Conservation (phyloP, 1,139 yeast species). For the Sugiyamaella pinicola region DNA sequence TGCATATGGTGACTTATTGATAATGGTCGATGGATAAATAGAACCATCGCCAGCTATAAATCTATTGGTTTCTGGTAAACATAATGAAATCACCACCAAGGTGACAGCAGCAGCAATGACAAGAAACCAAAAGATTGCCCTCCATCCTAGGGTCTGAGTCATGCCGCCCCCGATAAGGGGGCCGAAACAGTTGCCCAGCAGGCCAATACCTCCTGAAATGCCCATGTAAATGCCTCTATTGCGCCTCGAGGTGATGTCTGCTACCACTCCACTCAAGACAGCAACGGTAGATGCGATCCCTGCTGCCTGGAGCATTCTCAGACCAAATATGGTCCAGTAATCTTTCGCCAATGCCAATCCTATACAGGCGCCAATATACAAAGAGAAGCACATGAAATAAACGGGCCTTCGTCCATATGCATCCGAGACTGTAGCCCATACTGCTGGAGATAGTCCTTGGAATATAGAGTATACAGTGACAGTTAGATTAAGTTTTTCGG, state of each 20-base stretch:
- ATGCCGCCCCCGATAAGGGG: conserved; percentile 74
- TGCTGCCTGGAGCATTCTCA: conserved; percentile 68
- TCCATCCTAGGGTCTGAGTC: conserved; percentile 64
- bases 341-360: conserved; percentile 60
- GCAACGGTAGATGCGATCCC: conserved; percentile 74
- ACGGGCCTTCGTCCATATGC: conserved; percentile 69
- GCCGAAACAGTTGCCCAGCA: conserved; percentile 75
- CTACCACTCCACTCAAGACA: conserved; percentile 63
- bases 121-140: conserved; percentile 74
- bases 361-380: conserved; percentile 58
- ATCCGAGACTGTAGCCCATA: conserved; percentile 65
- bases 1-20: conserved; percentile 49
- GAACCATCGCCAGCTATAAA: conserved; percentile 70
- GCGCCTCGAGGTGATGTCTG: conserved; percentile 62
- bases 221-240: conserved; percentile 71
- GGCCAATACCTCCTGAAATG: conserved; percentile 60
- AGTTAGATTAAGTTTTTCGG: conserved; percentile 61
- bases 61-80: conserved; percentile 74
- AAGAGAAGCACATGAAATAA: conserved; percentile 52
- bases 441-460: conserved; percentile 70
- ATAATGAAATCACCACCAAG: conserved; percentile 36
- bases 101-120: conserved; percentile 60
- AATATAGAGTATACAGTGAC: conserved; percentile 70
- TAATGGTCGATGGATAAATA: conserved; percentile 47
- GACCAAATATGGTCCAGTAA: conserved; percentile 56